A percentile compares a stretch with the other conserved stretches of the same genome.
Conservation (phyloP, 2,329 filamentous ascomycete genomes). For the Domatiomyces catenatus region DNA sequence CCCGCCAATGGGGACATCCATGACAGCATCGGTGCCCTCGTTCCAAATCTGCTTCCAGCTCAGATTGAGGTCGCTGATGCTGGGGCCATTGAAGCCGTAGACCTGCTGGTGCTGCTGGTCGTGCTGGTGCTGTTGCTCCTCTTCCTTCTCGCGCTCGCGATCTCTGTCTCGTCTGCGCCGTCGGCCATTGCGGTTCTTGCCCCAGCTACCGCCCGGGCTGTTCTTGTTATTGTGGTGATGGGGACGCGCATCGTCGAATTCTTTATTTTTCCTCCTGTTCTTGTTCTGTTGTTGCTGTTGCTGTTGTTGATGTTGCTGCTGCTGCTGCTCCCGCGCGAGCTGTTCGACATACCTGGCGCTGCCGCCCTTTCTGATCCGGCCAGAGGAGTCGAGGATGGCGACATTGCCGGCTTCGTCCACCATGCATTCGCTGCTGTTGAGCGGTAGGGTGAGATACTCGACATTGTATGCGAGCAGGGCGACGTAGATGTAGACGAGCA, state of each 20-base stretch:
- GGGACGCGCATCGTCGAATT: background rate
- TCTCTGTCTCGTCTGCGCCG: slow-evolving; percentile 13
- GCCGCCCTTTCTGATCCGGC: slow-evolving; percentile 36
- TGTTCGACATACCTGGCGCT: slow-evolving; percentile 20
- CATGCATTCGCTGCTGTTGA: slow-evolving; percentile 70
- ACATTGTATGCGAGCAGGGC: slow-evolving; percentile 84
- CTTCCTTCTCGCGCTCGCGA: slow-evolving; percentile 8
- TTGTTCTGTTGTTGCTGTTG: slow-evolving; percentile 25
- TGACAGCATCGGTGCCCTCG: slow-evolving; percentile 84
- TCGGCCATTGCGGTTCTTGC: background rate
- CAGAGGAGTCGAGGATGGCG: slow-evolving; percentile 62
- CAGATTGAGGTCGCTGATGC: slow-evolving; percentile 17
- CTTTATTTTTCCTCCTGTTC: slow-evolving; percentile 5
- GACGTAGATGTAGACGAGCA: slow-evolving; percentile 82
- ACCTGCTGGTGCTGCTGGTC: slow-evolving; percentile 6
- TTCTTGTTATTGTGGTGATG: background rate
- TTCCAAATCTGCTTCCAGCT: slow-evolving; percentile 80
- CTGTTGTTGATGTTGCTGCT: slow-evolving; percentile 19
- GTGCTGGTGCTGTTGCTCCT: slow-evolving; percentile 7
- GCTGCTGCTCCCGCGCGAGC: slow-evolving; percentile 16
- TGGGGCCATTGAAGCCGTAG: slow-evolving; percentile 1
- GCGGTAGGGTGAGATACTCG: slow-evolving; percentile 66
- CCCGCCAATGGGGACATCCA: slow-evolving; percentile 89
- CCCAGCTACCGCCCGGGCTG: background rate
- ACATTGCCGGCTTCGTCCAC: slow-evolving; percentile 82